Percentiles rank a stretch among this genome's conserved stretches.
These are phyloP conservation scores for Talaromyces sp. DNA, from an alignment of 2,329 filamentous ascomycete species.

Conservation along the genomic window DNA sequence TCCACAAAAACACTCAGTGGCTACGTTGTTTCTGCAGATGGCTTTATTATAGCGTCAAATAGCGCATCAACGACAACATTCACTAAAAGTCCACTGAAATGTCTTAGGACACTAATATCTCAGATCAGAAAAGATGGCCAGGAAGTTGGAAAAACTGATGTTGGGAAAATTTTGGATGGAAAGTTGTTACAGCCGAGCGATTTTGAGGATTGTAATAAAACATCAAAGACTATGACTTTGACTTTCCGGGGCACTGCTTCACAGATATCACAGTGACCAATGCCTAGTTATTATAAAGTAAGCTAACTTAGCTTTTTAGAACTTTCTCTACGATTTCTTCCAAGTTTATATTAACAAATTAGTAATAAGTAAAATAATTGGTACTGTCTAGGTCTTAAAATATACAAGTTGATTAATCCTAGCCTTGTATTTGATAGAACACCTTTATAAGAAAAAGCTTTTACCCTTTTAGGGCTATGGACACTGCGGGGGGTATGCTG, in stretches of 20 bases:
- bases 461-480: too few relatives aligned
- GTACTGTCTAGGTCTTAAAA: too few relatives aligned
- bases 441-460: too few relatives aligned
- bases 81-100: not conserved
- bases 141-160: not conserved
- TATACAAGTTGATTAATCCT: too few relatives aligned
- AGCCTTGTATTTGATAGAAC: too few relatives aligned
- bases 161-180: not conserved
- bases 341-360: too few relatives aligned
- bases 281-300: too few relatives aligned
- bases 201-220: not conserved
- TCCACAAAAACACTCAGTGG: not conserved
- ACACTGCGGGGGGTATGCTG: too few relatives aligned
- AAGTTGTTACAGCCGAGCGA: not conserved
- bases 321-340: too few relatives aligned
- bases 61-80: not conserved
- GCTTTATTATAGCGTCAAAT: not conserved
- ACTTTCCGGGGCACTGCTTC: not conserved
- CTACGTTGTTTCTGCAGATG: not conserved
- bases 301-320: too few relatives aligned
- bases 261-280: too few relatives aligned
- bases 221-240: not conserved
- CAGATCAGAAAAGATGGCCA: not conserved
- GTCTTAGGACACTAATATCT: not conserved
- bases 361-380: too few relatives aligned